phyloP scores from a whole-genome alignment of 129 eudicot genomes.

The Flaveria bidentis region DNA sequence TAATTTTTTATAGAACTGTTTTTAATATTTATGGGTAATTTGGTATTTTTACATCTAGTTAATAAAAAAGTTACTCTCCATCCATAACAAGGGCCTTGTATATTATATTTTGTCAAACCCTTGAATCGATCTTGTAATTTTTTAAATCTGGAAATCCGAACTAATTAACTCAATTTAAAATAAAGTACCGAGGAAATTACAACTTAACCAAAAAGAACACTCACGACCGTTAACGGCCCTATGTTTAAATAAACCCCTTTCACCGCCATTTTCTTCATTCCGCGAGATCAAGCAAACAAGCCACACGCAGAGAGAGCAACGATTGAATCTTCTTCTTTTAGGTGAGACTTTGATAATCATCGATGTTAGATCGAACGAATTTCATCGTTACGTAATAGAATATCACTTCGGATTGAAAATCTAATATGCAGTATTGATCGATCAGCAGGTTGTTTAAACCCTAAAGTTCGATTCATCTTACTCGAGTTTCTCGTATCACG shows the following conservation, averaged over 20 bases:
- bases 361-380: conserved; percentile 1
- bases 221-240: conserved; percentile 6
- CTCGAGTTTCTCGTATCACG: background rate
- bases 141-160: too few species aligned
- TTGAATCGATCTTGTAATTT: too few species aligned
- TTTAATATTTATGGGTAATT: too few species aligned
- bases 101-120: too few species aligned
- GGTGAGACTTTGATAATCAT: conserved; percentile 12
- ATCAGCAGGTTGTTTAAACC: conserved; percentile 17
- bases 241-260: conserved; percentile 19
- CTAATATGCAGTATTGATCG: background rate
- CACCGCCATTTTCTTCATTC: conserved; percentile 17
- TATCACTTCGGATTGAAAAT: conserved; percentile 9
- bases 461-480: background rate
- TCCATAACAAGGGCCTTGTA: too few species aligned
- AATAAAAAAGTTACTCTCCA: too few species aligned
- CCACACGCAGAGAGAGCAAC: conserved; percentile 17
- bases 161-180: too few species aligned
- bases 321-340: conserved; percentile 3
- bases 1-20: too few species aligned
- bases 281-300: background rate
- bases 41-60: too few species aligned
- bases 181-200: too few species aligned
- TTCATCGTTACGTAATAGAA: conserved; percentile 4
- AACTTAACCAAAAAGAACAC: background rate